Evolutionary conservation across 2,329 filamentous ascomycete species (phyloP), one percentile per base, ranked within the genome.

Genomic region (Arthroderma uncinatum): DNA sequence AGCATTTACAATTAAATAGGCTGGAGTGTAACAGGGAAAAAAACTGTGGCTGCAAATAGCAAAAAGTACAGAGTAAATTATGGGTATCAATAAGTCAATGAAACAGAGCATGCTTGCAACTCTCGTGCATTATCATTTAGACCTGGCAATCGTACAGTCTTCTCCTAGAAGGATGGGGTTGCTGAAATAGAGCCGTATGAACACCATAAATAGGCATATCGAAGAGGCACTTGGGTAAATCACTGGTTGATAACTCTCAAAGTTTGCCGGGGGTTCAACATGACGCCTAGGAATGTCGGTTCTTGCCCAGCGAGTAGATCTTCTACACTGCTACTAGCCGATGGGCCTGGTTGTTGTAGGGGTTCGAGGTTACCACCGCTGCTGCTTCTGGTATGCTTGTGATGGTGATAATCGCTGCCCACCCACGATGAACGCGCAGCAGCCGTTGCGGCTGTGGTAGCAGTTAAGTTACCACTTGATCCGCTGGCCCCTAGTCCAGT

Each of bases 221-320:
- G 1, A 21, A 39, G 4, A 21, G 48, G 8, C 33, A 19, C 16
- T n/a, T 30, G 37, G 19, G 30, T 53, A 74, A 65, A 79, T 64
- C 78, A 76, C 63, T 74, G 64, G 67, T 88, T 88, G 21, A 87
- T 83, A 36, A 88, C 84, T 65, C 83, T 75, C 72, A 88, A 71
- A 64, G 83, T 87, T 65, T 85, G 74, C 64, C 84, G 76, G 21
- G 85, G 85, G 60, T 84, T 84, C 70, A 88, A 69, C 64, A 87
- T 71, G 28, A 87, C 83, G 53, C 79, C 85, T 68, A 86, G 82
- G 71, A 88, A 89, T 58, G 79, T 85, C 59, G 86, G 86, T 67
- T 88, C 83, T 59, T 83, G 77, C 0, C 80, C 82, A 2, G 74
- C 76, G 14, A 86, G 65, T 60, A 87, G 64, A 64, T 85, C 82